Percentiles rank a stretch among this genome's conserved stretches.
Evolutionary conservation across 768 basidiomycete species (phyloP).

Genomic region (Suillus weaverae): DNA sequence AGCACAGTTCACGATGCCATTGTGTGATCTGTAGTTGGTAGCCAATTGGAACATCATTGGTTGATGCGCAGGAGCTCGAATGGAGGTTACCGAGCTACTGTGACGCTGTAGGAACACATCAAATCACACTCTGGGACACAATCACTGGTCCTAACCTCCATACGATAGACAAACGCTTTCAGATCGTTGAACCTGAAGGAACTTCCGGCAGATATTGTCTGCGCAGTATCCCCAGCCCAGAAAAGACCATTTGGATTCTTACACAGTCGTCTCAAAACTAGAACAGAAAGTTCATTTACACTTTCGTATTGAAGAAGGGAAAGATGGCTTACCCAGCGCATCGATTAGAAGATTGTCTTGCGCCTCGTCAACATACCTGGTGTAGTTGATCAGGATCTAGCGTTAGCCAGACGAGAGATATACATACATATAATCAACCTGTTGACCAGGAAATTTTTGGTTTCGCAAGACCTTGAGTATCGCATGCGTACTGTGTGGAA

Average conservation of each 20-base stretch:
- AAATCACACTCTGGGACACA: neutral
- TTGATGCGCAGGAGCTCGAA: slow-evolving; percentile 16
- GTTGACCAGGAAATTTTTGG: slow-evolving; percentile 30
- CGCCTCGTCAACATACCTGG: slow-evolving; percentile 71
- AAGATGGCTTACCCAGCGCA: slow-evolving; percentile 44
- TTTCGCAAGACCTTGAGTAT: slow-evolving; percentile 40
- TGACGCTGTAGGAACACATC: slow-evolving; percentile 18
- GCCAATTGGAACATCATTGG: slow-evolving; percentile 55
- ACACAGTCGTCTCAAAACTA: slow-evolving; percentile 66
- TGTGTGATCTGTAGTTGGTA: slow-evolving; percentile 69
- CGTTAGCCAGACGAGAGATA: neutral
- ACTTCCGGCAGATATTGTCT: slow-evolving; percentile 72
- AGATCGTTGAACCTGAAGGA: slow-evolving; percentile 72
- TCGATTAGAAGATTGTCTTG: slow-evolving; percentile 75
- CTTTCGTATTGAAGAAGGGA: neutral
- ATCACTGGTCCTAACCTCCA: slow-evolving; percentile 46
- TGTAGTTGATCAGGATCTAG: slow-evolving; percentile 4
- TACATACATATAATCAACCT: slow-evolving; percentile 56
- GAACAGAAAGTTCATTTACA: neutral
- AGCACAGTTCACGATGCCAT: slow-evolving; percentile 71
- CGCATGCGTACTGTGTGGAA: slow-evolving; percentile 45
- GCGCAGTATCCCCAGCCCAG: slow-evolving; percentile 81
- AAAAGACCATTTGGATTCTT: slow-evolving; percentile 67
- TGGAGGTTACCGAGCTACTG: slow-evolving; percentile 11
- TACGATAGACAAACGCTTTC: slow-evolving; percentile 61